phyloP scores from a whole-genome alignment of 768 basidiomycete genomes.

The Phanerochaete carnosa region DNA sequence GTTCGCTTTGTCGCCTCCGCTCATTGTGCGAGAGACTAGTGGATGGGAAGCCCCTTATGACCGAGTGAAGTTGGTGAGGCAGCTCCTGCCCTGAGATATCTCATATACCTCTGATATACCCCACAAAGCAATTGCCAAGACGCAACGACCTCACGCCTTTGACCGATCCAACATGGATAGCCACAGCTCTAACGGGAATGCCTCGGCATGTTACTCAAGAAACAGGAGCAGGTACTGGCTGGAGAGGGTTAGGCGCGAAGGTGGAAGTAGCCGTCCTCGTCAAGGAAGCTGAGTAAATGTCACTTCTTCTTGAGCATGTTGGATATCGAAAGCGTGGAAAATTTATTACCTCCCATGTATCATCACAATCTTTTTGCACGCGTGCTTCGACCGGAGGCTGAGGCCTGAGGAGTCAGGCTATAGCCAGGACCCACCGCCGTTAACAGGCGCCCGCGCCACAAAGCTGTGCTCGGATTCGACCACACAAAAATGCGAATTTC shows the following conservation, averaged over 20 bases:
- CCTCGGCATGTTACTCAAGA: conserved; percentile 54
- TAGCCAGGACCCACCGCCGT: background rate
- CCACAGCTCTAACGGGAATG: conserved; percentile 63
- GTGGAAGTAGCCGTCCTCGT: conserved; percentile 48
- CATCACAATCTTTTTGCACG: background rate
- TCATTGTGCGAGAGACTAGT: conserved; percentile 73
- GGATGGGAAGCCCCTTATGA: conserved; percentile 94
- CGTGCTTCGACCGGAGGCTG: background rate
- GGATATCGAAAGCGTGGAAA: background rate
- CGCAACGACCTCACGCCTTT: conserved; percentile 84
- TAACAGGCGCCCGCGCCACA: background rate
- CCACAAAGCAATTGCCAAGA: conserved; percentile 56
- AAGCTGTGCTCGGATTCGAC: background rate
- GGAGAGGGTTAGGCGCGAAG: conserved; percentile 76
- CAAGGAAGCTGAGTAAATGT: background rate
- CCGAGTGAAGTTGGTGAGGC: conserved; percentile 66
- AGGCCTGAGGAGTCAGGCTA: background rate
- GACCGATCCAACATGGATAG: conserved; percentile 83
- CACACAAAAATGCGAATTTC: background rate
- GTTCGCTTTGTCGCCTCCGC: conserved; percentile 56
- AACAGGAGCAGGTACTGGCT: conserved; percentile 70
- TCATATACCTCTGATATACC: background rate
- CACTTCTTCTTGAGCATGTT: background rate
- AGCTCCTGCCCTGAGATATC: background rate
- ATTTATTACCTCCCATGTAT: background rate